A percentile compares a stretch with the other conserved stretches of the same genome.
Conservation (phyloP, 2,329 filamentous ascomycete species). For the Pyricularia grisea region DNA sequence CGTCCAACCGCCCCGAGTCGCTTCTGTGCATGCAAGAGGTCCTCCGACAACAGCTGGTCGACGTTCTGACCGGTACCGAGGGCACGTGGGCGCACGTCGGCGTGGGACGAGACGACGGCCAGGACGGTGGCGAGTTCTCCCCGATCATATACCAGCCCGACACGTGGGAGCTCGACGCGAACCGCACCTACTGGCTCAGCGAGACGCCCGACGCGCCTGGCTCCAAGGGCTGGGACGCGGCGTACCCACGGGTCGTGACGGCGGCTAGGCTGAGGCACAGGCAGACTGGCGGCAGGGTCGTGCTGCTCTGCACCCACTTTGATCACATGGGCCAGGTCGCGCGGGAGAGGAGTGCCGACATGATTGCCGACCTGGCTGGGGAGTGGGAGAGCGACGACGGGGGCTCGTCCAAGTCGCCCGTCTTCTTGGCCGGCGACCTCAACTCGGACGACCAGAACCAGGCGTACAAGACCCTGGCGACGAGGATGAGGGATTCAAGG, state of each 20-base stretch:
- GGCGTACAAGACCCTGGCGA: constrained; percentile 6
- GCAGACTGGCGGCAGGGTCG: constrained; percentile 25
- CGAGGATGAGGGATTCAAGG: constrained; percentile 15
- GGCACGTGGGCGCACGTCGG: constrained; percentile 30
- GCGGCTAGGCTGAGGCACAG: constrained; percentile 33
- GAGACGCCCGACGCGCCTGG: constrained; percentile 43
- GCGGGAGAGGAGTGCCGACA: constrained; percentile 29
- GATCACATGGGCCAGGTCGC: constrained; percentile 34
- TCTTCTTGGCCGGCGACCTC: constrained; percentile 23
- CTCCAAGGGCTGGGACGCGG: constrained; percentile 48
- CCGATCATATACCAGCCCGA: constrained; percentile 47
- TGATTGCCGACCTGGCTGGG: constrained; percentile 21
- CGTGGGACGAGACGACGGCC: constrained; percentile 38
- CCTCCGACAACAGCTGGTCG: constrained; percentile 31
- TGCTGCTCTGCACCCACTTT: constrained; percentile 43
- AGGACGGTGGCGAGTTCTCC: constrained; percentile 45
- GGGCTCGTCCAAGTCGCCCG: constrained; percentile 11
- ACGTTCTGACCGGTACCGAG: constrained; percentile 30
- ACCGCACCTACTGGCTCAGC: constrained; percentile 52
- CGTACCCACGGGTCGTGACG: constrained; percentile 34
- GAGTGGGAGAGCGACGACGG: constrained; percentile 13
- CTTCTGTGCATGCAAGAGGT: constrained; percentile 44
- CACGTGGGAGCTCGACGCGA: constrained; percentile 40
- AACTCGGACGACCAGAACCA: constrained; percentile 19
- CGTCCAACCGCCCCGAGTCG: constrained; percentile 16